Evolutionary conservation across 2,329 filamentous ascomycete species (phyloP), one percentile per base, ranked within the genome.

Genomic region (Bipolaris gigantea): DNA sequence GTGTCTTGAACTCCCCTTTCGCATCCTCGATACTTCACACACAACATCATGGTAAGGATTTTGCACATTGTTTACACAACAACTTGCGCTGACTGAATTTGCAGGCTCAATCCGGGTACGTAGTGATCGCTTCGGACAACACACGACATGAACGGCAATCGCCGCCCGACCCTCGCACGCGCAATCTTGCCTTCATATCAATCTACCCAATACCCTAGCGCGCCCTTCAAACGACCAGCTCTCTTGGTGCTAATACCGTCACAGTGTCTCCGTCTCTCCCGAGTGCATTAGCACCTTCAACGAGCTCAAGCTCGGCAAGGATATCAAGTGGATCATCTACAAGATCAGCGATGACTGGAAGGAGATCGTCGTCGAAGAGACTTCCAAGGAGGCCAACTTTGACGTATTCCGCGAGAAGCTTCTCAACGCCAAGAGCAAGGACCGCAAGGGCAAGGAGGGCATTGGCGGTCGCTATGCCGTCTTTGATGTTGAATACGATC

Each of bases 291-390:
- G 70, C 53, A 74, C 76, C 62, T 93, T 88, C 84, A 91, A 92
- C 77, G 87, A 92, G 66, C 84, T 93, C 64, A 93, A 93, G 85
- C 86, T 92, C 67, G 82, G 79, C 78, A 92, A 92, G 81, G 82
- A 85, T 81, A 71, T 75, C 67, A 92, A 91, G 80, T 95, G 85
- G 83, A 88, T 94, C 80, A 86, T 94, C 82, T 93, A 85, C 87
- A 91, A 92, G 83, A 85, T 94, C 74, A 88, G 86, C 63, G 89
- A 92, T 77, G 84, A 92, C 81, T 86, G 86, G 83, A 90, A 88
- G 79, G 78, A 90, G 79, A 91, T 94, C 74, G 86, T 89, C 55
- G 85, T 94, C 67, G 89, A 93, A 77, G 85, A 90, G 75, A 82
- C 85, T 50, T 89, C 86, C 55, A 79, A 78, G 58, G 81, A 86